Conservation (phyloP, 345 rosid species). For the Gynandropsis gynandra region DNA sequence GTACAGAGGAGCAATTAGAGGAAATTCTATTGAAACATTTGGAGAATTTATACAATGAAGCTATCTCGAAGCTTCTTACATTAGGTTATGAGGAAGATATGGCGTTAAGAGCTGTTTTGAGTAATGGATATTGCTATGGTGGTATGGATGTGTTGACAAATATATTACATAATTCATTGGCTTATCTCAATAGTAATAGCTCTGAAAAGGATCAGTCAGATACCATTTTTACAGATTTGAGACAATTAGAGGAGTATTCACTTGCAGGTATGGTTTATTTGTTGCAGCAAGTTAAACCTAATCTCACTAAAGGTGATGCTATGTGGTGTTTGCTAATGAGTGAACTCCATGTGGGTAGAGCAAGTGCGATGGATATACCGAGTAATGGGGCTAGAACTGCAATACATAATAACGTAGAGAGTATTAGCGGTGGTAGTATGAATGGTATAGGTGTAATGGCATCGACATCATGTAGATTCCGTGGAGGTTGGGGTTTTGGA, state of each 20-base stretch:
- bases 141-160: slow-evolving; percentile 70
- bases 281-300: slow-evolving; percentile 76
- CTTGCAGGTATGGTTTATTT: slow-evolving; percentile 73
- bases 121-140: slow-evolving; percentile 78
- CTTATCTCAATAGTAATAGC: slow-evolving; percentile 45
- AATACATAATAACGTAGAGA: slow-evolving; percentile 30
- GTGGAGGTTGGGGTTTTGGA: slow-evolving; percentile 82
- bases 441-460: slow-evolving; percentile 46
- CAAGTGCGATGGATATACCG: slow-evolving; percentile 49
- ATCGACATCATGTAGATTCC: slow-evolving; percentile 62
- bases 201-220: slow-evolving; percentile 31
- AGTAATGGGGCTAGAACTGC: slow-evolving; percentile 20
- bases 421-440: slow-evolving; percentile 17
- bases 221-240: slow-evolving; percentile 55
- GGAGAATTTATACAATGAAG: slow-evolving; percentile 57
- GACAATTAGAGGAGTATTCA: slow-evolving; percentile 71
- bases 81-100: slow-evolving; percentile 64
- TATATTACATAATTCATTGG: slow-evolving; percentile 61
- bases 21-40: slow-evolving; percentile 56
- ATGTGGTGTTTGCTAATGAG: slow-evolving; percentile 94
- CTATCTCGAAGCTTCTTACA: slow-evolving; percentile 52
- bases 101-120: slow-evolving; percentile 68
- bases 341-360: slow-evolving; percentile 81
- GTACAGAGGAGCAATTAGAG: slow-evolving; percentile 80
- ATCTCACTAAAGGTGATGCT: slow-evolving; percentile 85